phyloP scores from a whole-genome alignment of 169 alveolate genomes.

The Plasmodium chabaudi region DNA sequence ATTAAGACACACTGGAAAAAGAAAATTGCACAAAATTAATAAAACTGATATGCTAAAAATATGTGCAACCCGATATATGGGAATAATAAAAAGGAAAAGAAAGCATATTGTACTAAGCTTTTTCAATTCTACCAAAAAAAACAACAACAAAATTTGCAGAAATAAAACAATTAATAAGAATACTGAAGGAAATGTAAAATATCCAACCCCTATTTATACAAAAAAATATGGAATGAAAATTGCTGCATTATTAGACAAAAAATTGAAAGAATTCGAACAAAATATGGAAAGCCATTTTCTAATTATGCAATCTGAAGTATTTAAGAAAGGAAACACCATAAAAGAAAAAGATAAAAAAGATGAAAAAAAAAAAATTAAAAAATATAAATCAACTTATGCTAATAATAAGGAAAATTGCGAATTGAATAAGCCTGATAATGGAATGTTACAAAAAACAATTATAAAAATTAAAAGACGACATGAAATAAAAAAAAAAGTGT shows the following conservation, averaged over 20 bases:
- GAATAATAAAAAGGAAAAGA: constrained; percentile 1
- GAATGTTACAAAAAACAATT: background rate
- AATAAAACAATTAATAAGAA: background rate
- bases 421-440: too few species aligned
- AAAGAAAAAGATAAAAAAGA: constrained; percentile 2
- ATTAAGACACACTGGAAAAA: background rate
- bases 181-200: background rate
- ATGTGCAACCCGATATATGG: background rate
- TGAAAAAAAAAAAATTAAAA: constrained; percentile 2
- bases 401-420: background rate
- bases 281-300: background rate
- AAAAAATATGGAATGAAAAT: constrained; percentile 4
- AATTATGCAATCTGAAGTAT: too few species aligned
- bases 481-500: constrained; percentile 9
- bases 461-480: constrained; percentile 20
- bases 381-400: background rate
- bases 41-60: too few species aligned
- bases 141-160: background rate
- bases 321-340: constrained; percentile 21
- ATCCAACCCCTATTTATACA: constrained; percentile 14
- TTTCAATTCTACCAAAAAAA: background rate
- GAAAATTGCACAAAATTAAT: too few species aligned
- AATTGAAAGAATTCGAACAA: constrained; percentile 30
- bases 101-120: background rate
- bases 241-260: constrained; percentile 9